Evolutionary conservation across 2,329 filamentous ascomycete genomes (phyloP).

Genomic region (Colletotrichum cuscutae): DNA sequence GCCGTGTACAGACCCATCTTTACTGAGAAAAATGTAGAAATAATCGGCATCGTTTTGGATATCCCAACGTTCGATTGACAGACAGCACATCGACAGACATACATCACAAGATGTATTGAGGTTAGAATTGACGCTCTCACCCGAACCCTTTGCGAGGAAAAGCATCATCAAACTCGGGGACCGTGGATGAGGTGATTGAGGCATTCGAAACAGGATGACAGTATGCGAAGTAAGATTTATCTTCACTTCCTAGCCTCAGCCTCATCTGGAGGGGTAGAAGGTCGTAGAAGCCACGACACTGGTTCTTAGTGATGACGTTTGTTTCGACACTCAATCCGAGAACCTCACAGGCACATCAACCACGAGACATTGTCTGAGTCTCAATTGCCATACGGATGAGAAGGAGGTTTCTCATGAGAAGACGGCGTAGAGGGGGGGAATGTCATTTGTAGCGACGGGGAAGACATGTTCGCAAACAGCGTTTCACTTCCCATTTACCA

Average conservation of each 20-base stretch:
- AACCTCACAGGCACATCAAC: neutral
- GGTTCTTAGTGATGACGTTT: neutral
- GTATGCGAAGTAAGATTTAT: neutral
- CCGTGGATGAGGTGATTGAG: neutral
- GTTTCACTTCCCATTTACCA: conserved; percentile 2
- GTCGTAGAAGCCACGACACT: neutral
- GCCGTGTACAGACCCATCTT: neutral
- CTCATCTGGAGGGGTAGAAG: neutral
- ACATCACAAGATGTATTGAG: neutral
- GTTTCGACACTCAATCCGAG: neutral
- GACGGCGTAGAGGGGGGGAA: neutral
- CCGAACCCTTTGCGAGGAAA: neutral
- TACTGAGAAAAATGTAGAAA: neutral
- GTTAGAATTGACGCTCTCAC: neutral
- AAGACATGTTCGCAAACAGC: neutral
- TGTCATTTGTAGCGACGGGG: neutral
- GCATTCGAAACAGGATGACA: neutral
- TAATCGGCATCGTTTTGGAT: neutral
- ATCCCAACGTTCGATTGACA: neutral
- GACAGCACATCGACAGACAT: neutral
- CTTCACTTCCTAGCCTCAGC: neutral
- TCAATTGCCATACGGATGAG: neutral
- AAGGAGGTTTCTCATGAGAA: neutral
- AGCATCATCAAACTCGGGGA: neutral
- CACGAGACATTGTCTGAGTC: neutral